Evolutionary conservation across 176 grass and related monocot species (phyloP).

Genomic region (Thinopyrum elongatum): DNA sequence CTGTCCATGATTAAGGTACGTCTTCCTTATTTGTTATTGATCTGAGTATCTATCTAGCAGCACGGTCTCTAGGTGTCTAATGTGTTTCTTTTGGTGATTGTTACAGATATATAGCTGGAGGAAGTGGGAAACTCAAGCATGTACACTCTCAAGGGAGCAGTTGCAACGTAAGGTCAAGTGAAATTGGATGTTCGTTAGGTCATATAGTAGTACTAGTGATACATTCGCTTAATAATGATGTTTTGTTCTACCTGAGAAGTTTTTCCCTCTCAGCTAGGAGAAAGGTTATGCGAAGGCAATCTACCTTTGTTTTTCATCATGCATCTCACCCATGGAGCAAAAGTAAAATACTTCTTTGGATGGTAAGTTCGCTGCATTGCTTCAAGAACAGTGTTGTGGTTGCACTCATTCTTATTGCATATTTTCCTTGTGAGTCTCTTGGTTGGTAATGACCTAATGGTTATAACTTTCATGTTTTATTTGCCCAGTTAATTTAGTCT

Average conservation of each 20-base stretch:
- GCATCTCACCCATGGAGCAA: constrained; percentile 99
- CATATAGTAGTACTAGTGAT: background rate
- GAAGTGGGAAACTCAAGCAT: constrained; percentile 80
- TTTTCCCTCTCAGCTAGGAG: constrained; percentile 57
- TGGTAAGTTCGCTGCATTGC: constrained; percentile 44
- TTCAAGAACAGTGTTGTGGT: background rate
- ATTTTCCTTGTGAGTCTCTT: background rate
- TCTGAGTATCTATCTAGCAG: background rate
- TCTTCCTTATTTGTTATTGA: background rate
- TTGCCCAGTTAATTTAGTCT: background rate
- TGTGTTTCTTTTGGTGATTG: background rate
- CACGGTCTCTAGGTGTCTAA: background rate
- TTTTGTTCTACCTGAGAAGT: background rate
- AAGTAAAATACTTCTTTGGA: constrained; percentile 94
- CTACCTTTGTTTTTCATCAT: constrained; percentile 89
- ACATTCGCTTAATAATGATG: background rate
- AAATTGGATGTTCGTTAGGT: background rate
- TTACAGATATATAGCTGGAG: constrained; percentile 97
- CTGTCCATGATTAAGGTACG: constrained; percentile 90
- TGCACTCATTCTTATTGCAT: background rate
- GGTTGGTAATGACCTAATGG: background rate
- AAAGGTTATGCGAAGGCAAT: constrained; percentile 85
- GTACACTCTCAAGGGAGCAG: constrained; percentile 56
- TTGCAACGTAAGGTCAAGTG: constrained; percentile 67
- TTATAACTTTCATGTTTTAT: background rate